phyloP scores from a whole-genome alignment of 768 basidiomycete genomes.

The Leccinum truebloodii region DNA sequence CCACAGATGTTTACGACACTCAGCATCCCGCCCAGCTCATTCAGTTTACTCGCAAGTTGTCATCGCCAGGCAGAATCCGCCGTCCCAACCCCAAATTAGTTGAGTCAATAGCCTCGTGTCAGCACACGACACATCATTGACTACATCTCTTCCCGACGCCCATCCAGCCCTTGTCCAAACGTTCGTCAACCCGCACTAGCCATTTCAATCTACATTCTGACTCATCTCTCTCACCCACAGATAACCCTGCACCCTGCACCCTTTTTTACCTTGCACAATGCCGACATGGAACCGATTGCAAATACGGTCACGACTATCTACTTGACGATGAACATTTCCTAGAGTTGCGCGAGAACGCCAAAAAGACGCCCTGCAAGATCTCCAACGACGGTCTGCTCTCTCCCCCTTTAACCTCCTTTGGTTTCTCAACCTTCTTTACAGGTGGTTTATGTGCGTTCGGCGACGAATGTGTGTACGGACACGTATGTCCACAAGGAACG shows the following conservation, averaged over 20 bases:
- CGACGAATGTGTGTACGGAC: conserved; percentile 52
- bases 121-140: conserved; percentile 11
- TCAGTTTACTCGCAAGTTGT: conserved; percentile 29
- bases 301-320: conserved; percentile 63
- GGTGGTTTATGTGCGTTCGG: conserved; percentile 60
- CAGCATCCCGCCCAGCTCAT: conserved; percentile 24
- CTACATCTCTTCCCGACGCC: conserved; percentile 16
- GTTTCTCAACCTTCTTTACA: conserved; percentile 26
- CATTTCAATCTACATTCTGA: conserved; percentile 2
- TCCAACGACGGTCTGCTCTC: conserved; percentile 52
- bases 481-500: conserved; percentile 44
- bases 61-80: conserved; percentile 39
- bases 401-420: neutral
- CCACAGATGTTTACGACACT: conserved; percentile 46
- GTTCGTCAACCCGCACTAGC: conserved; percentile 40
- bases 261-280: conserved; percentile 64
- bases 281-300: conserved; percentile 58
- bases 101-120: conserved; percentile 28
- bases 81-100: conserved; percentile 56
- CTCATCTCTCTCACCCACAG: conserved; percentile 20
- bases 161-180: conserved; percentile 59
- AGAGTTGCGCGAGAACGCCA: conserved; percentile 56
- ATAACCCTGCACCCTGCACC: conserved; percentile 67
- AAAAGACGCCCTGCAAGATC: conserved; percentile 61
- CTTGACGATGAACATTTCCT: conserved; percentile 53